Conservation (phyloP, 805 yeast species). For the Candida andamanensis region DNA sequence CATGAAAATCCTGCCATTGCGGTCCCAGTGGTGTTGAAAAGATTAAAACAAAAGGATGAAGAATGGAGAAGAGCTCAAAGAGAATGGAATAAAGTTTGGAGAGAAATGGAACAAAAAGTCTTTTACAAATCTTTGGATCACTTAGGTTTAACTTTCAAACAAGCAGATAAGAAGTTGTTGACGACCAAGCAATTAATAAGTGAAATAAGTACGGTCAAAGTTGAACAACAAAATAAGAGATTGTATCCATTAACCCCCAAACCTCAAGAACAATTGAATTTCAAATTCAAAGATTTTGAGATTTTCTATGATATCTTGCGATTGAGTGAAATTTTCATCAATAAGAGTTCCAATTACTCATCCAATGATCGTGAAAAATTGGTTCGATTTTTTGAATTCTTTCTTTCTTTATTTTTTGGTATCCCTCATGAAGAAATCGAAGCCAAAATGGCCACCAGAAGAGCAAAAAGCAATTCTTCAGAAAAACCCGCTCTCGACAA, state of each 20-base stretch:
- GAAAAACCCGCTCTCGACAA: no score
- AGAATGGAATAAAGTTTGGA: conserved; percentile 99
- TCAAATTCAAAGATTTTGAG: conserved; percentile 57
- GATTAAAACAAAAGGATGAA: conserved; percentile 96
- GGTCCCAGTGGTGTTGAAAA: conserved; percentile 84
- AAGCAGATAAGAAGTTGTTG: conserved; percentile 87
- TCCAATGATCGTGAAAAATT: conserved; percentile 74
- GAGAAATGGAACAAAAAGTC: conserved; percentile 94
- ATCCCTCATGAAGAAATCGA: conserved; percentile 48
- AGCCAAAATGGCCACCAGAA: conserved; percentile 18
- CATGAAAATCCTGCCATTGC: conserved; percentile 95
- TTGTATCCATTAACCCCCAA: conserved; percentile 81
- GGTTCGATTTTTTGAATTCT: conserved; percentile 63
- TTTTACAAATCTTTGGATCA: conserved; percentile 93
- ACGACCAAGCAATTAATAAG: conserved; percentile 87
- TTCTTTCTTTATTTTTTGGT: conserved; percentile 68
- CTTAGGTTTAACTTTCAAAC: conserved; percentile 92
- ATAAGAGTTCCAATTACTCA: conserved; percentile 69
- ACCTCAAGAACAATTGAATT: conserved; percentile 71
- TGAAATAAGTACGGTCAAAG: conserved; percentile 87
- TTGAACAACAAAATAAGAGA: conserved; percentile 84
- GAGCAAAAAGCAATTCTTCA: conserved; percentile 6
- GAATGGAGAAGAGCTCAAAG: conserved; percentile 98
- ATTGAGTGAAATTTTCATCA: conserved; percentile 62
- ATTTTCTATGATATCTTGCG: conserved; percentile 70